Base-by-base conservation (phyloP, 2,329 filamentous ascomycete species). In the Didymosphaeria variabile region DNA sequence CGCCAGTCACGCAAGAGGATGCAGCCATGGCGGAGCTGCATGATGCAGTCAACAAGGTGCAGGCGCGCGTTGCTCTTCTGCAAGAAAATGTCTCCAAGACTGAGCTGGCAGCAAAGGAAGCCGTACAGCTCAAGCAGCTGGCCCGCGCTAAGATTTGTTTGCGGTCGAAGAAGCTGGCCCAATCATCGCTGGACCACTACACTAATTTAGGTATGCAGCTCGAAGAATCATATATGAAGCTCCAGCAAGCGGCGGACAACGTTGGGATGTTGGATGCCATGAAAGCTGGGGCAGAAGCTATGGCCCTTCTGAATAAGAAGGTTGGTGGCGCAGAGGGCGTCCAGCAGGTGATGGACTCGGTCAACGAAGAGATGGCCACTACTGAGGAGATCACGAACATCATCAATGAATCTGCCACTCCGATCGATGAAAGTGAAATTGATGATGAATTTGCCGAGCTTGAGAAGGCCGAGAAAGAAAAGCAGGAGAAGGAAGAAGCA, bases 361-460 rank as follows among this genome's bases (percentile, higher is more conserved):
- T 97, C 72, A 86, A 91, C 55, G 90, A 94, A 68, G 89, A 96
- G 80, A 95, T 95, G 87, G 85, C 82, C 55, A 88, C 64, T 7
- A 72, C 71, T 3, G 93, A 97, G 73, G 94, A 98, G 80, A 87
- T 98, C 23, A 88, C 88, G 31, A 87, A 85, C 58, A 89, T 94
- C 44, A 85, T 98, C 64, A 88, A 89, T 55, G 92, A 95, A 66
- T 69, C 72, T 4, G 70, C 70, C 15, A 58, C 70, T 50, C 65
- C 67, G 5, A 72, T 97, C 34, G 92, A 97, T 75, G 94, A 97
- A 72, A 85, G 74, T 21, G 94, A 96, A 76, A 87, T 98, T 58
- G 93, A 97, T 68, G 91, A 94, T 62, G 94, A 97, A 80, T 84
- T 98, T 50, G 90, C 91, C 67, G 89, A 85, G 3, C 81, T 99